These are phyloP conservation scores for Neoboletus brunneissimus DNA, from an alignment of 768 basidiomycete genomes.

Conservation along the genomic window DNA sequence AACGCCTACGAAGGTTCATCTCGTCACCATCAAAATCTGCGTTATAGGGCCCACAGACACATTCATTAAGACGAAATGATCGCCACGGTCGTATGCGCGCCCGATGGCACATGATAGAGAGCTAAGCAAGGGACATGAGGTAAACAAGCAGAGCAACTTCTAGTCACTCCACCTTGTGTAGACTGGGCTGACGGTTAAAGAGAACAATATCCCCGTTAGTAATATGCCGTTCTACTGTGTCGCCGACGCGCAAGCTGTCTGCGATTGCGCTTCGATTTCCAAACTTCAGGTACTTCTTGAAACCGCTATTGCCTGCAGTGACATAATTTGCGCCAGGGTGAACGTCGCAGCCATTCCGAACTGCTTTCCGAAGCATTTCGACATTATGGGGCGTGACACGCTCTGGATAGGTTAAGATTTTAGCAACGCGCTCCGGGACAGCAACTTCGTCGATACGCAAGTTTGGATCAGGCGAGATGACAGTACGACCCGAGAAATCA, in stretches of 20 bases:
- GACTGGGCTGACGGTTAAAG: conserved; percentile 97
- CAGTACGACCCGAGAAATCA: conserved; percentile 96
- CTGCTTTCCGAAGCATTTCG: conserved; percentile 64
- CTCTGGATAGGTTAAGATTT: conserved; percentile 94
- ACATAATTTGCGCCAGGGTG: conserved; percentile 98
- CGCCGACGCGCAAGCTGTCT: conserved; percentile 79
- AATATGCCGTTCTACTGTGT: conserved; percentile 92
- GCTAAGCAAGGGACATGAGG: conserved; percentile 38
- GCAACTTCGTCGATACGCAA: conserved; percentile 98
- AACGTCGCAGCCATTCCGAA: conserved; percentile 84
- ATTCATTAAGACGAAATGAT: conserved; percentile 96
- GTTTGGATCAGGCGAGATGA: conserved; percentile 99
- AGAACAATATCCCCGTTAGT: conserved; percentile 94
- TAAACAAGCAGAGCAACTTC: background rate
- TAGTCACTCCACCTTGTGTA: conserved; percentile 71
- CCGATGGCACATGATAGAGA: conserved; percentile 99
- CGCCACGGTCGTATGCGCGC: conserved; percentile 97
- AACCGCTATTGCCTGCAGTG: conserved; percentile 67
- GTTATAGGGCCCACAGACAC: conserved; percentile 98
- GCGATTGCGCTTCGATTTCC: conserved; percentile 80
- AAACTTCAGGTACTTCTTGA: conserved; percentile 89
- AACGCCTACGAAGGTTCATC: conserved; percentile 91
- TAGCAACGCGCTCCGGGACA: conserved; percentile 92
- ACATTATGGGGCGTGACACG: conserved; percentile 92
- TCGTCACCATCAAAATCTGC: conserved; percentile 99